Conservation (phyloP, 1,284 basidiomycete species). For the Omphalotus olearius region DNA sequence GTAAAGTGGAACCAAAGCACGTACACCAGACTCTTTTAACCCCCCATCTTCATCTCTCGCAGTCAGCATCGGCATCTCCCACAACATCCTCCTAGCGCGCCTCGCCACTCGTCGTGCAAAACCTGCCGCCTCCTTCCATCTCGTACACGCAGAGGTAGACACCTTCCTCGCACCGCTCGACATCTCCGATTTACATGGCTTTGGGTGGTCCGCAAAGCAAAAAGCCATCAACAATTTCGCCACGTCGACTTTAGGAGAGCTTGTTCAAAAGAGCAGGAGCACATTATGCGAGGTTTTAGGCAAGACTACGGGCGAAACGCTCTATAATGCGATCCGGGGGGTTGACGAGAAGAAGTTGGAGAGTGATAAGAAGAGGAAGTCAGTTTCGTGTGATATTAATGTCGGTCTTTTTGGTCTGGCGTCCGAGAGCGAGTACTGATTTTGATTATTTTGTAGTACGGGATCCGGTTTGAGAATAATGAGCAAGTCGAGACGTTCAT, state of each 20-base stretch:
- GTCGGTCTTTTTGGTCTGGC: constrained; percentile 40
- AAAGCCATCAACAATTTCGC: constrained; percentile 79
- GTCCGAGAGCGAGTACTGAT: constrained; percentile 15
- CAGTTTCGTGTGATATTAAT: constrained; percentile 89
- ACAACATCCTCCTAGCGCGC: constrained; percentile 90
- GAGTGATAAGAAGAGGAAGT: constrained; percentile 80
- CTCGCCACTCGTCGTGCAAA: constrained; percentile 91
- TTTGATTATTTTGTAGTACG: constrained; percentile 58
- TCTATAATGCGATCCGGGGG: constrained; percentile 83
- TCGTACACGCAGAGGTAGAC: constrained; percentile 50
- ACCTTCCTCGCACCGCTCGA: constrained; percentile 72
- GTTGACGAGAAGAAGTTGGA: constrained; percentile 79
- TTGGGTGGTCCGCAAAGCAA: constrained; percentile 71
- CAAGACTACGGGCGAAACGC: constrained; percentile 76
- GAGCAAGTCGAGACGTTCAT: constrained; percentile 81
- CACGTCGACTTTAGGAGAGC: constrained; percentile 65
- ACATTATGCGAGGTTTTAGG: constrained; percentile 75
- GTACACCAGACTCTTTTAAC: too few species aligned
- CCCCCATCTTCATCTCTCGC: constrained; percentile 10
- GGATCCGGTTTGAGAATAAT: constrained; percentile 85
- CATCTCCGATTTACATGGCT: constrained; percentile 85
- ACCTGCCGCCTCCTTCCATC: constrained; percentile 81
- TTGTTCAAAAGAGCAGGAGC: constrained; percentile 57
- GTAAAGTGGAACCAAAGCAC: too few species aligned
- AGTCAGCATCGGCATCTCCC: constrained; percentile 90